Evolutionary conservation across 805 yeast genomes (phyloP).

Genomic region (Ogataea methanolica): DNA sequence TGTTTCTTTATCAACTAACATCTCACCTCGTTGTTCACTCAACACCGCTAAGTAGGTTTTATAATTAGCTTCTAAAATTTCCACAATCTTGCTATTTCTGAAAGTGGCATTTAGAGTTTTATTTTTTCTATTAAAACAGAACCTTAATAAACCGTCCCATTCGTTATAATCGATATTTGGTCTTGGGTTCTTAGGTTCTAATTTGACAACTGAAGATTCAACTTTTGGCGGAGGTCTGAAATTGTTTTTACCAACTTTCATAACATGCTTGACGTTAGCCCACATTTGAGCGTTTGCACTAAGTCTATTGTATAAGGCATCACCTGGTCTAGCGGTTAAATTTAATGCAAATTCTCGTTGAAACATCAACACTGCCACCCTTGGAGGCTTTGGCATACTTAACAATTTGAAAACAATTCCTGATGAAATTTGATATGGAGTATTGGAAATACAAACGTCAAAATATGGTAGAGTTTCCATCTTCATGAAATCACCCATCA

Average conservation of each 20-base stretch:
- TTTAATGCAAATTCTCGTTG: conserved; percentile 96
- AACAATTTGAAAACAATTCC: conserved; percentile 91
- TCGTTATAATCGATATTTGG: conserved; percentile 93
- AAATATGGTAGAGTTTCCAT: conserved; percentile 83
- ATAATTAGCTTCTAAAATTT: conserved; percentile 84
- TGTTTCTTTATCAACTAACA: conserved; percentile 39
- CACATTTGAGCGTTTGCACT: conserved; percentile 99
- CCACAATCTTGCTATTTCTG: conserved; percentile 73
- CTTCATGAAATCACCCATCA: conserved; percentile 95
- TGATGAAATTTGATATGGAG: conserved; percentile 96
- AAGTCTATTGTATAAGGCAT: conserved; percentile 82
- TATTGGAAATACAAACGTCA: conserved; percentile 93
- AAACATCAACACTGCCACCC: conserved; percentile 94
- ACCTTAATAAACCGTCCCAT: conserved; percentile 94
- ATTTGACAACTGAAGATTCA: conserved; percentile 91
- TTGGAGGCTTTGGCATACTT: conserved; percentile 89
- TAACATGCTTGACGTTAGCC: conserved; percentile 97
- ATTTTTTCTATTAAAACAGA: conserved; percentile 89
- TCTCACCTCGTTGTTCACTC: conserved; percentile 42
- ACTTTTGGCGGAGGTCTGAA: conserved; percentile 99
- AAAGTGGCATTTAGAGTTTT: conserved; percentile 91
- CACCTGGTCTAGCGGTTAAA: conserved; percentile 95
- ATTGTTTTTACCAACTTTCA: conserved; percentile 97
- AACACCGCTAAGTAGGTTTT: conserved; percentile 59
- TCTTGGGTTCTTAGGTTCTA: conserved; percentile 87